These are phyloP conservation scores for Circinella minor DNA, from an alignment of 371 early-diverging fungal genomes.

Conservation along the genomic window DNA sequence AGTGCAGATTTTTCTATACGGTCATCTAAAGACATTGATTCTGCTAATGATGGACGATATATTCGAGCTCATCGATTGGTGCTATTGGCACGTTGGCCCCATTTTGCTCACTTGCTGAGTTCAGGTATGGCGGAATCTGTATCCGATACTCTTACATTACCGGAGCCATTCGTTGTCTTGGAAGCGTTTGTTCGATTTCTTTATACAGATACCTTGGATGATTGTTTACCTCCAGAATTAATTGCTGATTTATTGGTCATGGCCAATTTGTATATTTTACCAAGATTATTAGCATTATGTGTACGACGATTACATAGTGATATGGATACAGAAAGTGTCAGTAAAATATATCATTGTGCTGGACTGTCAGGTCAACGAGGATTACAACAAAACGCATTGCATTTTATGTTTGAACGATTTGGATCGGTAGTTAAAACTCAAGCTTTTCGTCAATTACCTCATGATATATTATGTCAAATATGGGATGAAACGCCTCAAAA, in stretches of 20 bases:
- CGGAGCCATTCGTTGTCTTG: slow-evolving; percentile 57
- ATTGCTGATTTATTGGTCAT: slow-evolving; percentile 68
- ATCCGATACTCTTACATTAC: slow-evolving; percentile 47
- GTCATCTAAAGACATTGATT: slow-evolving; percentile 44
- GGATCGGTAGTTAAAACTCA: slow-evolving; percentile 64
- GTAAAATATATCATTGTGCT: slow-evolving; percentile 65
- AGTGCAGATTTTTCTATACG: slow-evolving; percentile 61
- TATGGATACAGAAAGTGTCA: slow-evolving; percentile 59
- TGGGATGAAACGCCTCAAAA: slow-evolving; percentile 64
- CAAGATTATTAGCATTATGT: slow-evolving; percentile 61
- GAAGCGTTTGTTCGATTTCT: slow-evolving; percentile 61
- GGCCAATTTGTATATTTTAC: slow-evolving; percentile 65
- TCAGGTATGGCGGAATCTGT: slow-evolving; percentile 61
- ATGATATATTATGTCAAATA: slow-evolving; percentile 62
- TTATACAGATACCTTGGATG: slow-evolving; percentile 65
- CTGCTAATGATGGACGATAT: slow-evolving; percentile 15
- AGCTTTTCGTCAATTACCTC: slow-evolving; percentile 59
- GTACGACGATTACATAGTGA: slow-evolving; percentile 52
- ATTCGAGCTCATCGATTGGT: slow-evolving; percentile 57
- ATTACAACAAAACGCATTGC: slow-evolving; percentile 59
- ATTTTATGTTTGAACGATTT: slow-evolving; percentile 69
- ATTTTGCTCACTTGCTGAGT: slow-evolving; percentile 58
- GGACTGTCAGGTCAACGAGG: slow-evolving; percentile 60
- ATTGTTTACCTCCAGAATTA: slow-evolving; percentile 35
- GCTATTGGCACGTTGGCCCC: slow-evolving; percentile 69